Base-by-base conservation (phyloP, 2,329 filamentous ascomycete genomes). In the Colletotrichum sp. region DNA sequence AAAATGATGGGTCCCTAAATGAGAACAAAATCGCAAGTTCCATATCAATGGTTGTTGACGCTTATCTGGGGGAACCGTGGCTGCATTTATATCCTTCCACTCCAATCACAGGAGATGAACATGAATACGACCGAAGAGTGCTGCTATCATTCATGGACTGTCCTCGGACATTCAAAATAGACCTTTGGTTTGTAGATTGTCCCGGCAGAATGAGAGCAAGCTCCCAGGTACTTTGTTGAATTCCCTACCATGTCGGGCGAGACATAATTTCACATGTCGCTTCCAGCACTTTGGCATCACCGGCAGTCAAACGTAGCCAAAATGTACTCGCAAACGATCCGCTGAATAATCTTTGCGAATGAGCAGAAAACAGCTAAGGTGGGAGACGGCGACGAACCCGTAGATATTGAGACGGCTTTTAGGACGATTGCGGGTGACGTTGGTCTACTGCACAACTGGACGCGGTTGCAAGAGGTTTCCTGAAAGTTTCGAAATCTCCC, bases 1-100 rank as follows among this genome's bases (percentile, higher is more conserved):
- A 4, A n/a, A 12, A 11, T 5, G 11, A 43, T 12, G 5, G 9
- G 6, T n/a, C 9, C 1, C 38, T 3, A n/a, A 1, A 3, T n/a
- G 16, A 43, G 18, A 24, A 24, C 24, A 24, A 24, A 24, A 24
- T 24, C 24, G 24, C 24, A 24, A 24, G 24, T 24, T 24, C 24
- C 24, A 24, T 24, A 24, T 24, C 24, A 24, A 43, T n/a, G 18
- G 38, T 43, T 43, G 18, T 18, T 43, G n/a, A 12, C 9, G 38
- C 18, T n/a, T 5, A 43, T 43, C 18, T 43, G 38, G 5, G 6
- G 18, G 11, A 3, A n/a, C 18, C 18, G n/a, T n/a, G 38, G 38
- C 5, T n/a, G 18, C 38, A 43, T 18, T 43, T n/a, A n/a, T 43
- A 6, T n/a, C 18, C 9, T 43, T n/a, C 11, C 5, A 43, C 18